Base-by-base conservation (phyloP, 1,284 basidiomycete genomes). In the Ceratobasidium sp. region DNA sequence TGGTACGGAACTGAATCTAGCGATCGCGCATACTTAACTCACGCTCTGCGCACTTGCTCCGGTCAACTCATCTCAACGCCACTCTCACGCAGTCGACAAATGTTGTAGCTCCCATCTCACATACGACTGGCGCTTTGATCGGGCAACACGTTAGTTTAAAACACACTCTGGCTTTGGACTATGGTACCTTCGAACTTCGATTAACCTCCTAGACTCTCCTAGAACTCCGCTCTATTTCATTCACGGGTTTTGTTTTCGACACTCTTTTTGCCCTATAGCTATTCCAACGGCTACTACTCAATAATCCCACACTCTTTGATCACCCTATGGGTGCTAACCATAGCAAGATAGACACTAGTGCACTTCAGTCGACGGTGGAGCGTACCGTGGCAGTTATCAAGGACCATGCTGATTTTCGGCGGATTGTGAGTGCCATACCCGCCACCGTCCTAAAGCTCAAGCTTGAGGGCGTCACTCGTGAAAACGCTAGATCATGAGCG, bases 301-400 rank as follows among this genome's bases (percentile, higher is more conserved):
- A 43, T 27, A 39, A 37, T 11, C 49, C 4, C 66, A 58, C 66
- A 13, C 66, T 71, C 66, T 27, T 71, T 71, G 27, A 46, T 59
- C 49, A 49, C 54, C 43, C 53, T 19, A 71, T 71, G 66, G 66
- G 66, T 19, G 66, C 51, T 71, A 37, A 58, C 22, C 53, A 71
- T 46, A 71, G 66, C 54, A 71, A 71, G 66, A 71, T 71, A 41
- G 66, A 58, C n/a, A n/a, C 19, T 22, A 54, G 49, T 54, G 22
- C 66, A n/a, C 27, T 71, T 22, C 66, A 71, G 29, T 71, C 66
- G 31, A 59, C 66, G 27, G 66, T 71, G n/a, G 66, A 59, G 22
- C 53, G 66, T 9, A 71, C 66, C 9, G 66, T 71, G 34, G 53
- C 66, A 31, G 66, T 41, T 39, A 71, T 71, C 54, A 71, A 59